Evolutionary conservation across 2,329 filamentous ascomycete species (phyloP), one percentile per base, ranked within the genome.

Genomic region (Thelonectria discophora): DNA sequence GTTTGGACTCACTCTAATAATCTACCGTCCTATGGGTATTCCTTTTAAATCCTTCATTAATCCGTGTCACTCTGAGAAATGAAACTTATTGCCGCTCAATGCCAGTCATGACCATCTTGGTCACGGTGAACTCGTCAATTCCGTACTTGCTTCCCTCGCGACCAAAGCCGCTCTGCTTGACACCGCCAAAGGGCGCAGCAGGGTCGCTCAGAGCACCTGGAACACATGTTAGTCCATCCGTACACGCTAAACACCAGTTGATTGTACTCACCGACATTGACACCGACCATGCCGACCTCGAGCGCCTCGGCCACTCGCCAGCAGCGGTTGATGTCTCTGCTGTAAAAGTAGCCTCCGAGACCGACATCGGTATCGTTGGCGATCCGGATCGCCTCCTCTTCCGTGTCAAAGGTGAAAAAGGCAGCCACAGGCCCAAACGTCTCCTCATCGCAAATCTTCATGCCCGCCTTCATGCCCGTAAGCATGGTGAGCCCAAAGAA

Each of bases 101-200:
- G 15, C 72, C 72, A 17, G 68, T 71, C 71, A 73, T 73, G 10
- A 73, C 63, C 71, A 83, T 89, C 81, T 93, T 93, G 61, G 89
- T 88, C 50, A 84, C 78, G 67, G 86, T 81, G 72, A 91, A 93
- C 77, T 93, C 90, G 30, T 89, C 86, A 64, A 92, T 86, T 12
- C 90, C 90, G 62, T 92, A 90, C 72, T 86, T 85, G 68, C 88
- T 89, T 42, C 90, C 90, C 76, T 93, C 91, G 59, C 89, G 81
- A 12, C 90, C 90, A 69, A 92, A 92, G 21, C 91, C 91, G 69
- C 87, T 90, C 77, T 92, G 82, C 78, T 94, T 93, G 45, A 94
- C 87, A 65, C 91, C 91, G 17, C 91, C 91, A 72, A 93, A 94
- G 3, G 84, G 84, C 50, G 81, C 75, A 1, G 81, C 82, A 32